Percentiles rank a stretch among this genome's conserved stretches.
Conservation (phyloP, 257 asterid species). For the Solanum chilense region DNA sequence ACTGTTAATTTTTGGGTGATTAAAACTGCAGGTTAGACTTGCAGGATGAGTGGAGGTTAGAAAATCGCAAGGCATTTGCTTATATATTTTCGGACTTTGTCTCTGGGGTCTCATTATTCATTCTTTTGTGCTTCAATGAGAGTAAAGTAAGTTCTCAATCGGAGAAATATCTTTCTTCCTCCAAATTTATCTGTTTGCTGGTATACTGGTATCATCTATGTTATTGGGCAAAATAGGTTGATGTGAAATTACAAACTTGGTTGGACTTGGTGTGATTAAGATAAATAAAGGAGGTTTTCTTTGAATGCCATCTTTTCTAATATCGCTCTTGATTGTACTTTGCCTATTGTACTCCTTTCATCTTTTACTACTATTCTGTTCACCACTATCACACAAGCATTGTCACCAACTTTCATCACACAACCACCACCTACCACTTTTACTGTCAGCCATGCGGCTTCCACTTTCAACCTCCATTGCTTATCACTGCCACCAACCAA, state of each 20-base stretch:
- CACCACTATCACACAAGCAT: background rate
- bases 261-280: background rate
- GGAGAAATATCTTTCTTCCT: background rate
- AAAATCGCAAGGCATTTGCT: constrained; percentile 87
- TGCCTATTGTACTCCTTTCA: background rate
- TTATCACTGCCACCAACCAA: background rate
- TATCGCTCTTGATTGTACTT: background rate
- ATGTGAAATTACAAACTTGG: background rate
- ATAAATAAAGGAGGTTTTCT: background rate
- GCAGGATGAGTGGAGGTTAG: constrained; percentile 83
- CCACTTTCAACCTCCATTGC: background rate
- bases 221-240: background rate
- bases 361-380: background rate
- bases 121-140: constrained; percentile 69
- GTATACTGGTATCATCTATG: background rate
- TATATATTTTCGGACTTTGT: constrained; percentile 91
- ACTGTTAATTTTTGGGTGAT: background rate
- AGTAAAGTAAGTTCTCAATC: constrained; percentile 54
- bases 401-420: background rate
- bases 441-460: background rate
- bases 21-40: constrained; percentile 58
- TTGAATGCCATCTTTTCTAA: background rate
- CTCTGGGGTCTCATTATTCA: constrained; percentile 77
- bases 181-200: background rate
- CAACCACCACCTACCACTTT: background rate